Evolutionary conservation across 345 rosid species (phyloP), one percentile per base, ranked within the genome.

Genomic region (Salix brachista): DNA sequence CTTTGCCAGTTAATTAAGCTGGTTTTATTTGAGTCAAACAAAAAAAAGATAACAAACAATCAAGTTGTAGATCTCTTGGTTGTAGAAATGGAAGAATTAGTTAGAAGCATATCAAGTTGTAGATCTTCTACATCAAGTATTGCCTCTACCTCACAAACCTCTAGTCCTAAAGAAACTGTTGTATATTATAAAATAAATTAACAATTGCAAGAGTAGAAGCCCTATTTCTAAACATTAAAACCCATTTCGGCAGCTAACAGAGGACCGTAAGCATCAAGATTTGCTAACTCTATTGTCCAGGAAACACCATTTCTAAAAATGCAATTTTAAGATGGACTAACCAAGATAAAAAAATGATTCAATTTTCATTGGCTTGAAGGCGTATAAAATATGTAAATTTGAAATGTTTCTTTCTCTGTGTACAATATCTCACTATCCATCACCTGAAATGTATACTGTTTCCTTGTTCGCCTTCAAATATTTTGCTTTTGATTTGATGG

Each of bases 401-500:
- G 64, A 3, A 21, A 58, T 58, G 64, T 58, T 58, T 58, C 52
- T 46, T 42, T 60, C 65, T 21, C 3, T 28, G 68, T 65, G 17
- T 65, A 30, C 39, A 26, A 30, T 65, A 28, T 32, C 64, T 58
- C 64, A 23, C 28, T 1, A 23, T 58, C 25, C 64, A 58, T 58
- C 64, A 58, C 64, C 14, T n/a, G 64, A 58, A 58, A 4, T 41
- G 37, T 56, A 73, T 41, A 26, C 34, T 6, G 18, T 69, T 34
- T 39, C 12, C 23, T 48, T 14, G 30, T 23, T 13, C 32, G 58
- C 7, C 23, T 36, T 36, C 28, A 32, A 60, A 26, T 37, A 18
- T 71, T 73, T 34, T 69, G 32, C 3, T 69, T 78, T 56, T 73
- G 72, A 62, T 65, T 74, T 21, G 54, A 65, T 73, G 64, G 72